A percentile compares a stretch with the other conserved stretches of the same genome.
Evolutionary conservation across 1,284 basidiomycete species (phyloP).

Genomic region (Phylloporus gajari): DNA sequence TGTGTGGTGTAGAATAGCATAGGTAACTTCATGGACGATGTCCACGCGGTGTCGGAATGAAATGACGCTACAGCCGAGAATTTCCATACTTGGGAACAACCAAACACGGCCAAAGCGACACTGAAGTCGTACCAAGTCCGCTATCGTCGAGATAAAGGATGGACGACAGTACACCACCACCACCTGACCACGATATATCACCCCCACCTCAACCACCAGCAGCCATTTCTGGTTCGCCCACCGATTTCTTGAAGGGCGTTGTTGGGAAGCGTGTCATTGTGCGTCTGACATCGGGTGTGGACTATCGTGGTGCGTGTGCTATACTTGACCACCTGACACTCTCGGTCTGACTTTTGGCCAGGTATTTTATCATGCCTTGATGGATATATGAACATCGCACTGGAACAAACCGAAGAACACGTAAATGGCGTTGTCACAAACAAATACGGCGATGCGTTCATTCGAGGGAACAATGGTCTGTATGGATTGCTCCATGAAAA

Average conservation of each 20-base stretch:
- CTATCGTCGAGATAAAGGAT: conserved; percentile 21
- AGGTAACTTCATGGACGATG: conserved; percentile 25
- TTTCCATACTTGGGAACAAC: conserved; percentile 21
- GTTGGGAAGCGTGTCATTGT: conserved; percentile 97
- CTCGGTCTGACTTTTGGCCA: conserved; percentile 45
- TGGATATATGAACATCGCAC: conserved; percentile 98
- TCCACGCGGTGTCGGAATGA: conserved; percentile 1
- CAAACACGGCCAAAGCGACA: conserved; percentile 38
- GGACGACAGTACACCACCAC: conserved; percentile 45
- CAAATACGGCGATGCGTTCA: conserved; percentile 93
- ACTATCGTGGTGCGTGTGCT: conserved; percentile 84
- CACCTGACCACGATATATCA: conserved; percentile 43
- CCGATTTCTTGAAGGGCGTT: conserved; percentile 91
- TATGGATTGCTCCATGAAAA: conserved; percentile 16
- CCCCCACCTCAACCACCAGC: conserved; percentile 61
- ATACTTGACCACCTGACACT: not conserved
- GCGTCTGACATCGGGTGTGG: conserved; percentile 93
- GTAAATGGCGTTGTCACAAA: conserved; percentile 89
- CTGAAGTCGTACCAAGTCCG: not conserved
- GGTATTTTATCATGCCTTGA: conserved; percentile 96
- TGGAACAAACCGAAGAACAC: conserved; percentile 97
- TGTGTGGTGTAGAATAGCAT: conserved; percentile 29
- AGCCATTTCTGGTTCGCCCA: conserved; percentile 76
- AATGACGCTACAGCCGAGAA: not conserved
- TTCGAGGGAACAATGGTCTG: conserved; percentile 96